Percentiles rank a stretch among this genome's conserved stretches.
Evolutionary conservation across 2,329 filamentous ascomycete species (phyloP).

Genomic region (Cladosporium sp.): DNA sequence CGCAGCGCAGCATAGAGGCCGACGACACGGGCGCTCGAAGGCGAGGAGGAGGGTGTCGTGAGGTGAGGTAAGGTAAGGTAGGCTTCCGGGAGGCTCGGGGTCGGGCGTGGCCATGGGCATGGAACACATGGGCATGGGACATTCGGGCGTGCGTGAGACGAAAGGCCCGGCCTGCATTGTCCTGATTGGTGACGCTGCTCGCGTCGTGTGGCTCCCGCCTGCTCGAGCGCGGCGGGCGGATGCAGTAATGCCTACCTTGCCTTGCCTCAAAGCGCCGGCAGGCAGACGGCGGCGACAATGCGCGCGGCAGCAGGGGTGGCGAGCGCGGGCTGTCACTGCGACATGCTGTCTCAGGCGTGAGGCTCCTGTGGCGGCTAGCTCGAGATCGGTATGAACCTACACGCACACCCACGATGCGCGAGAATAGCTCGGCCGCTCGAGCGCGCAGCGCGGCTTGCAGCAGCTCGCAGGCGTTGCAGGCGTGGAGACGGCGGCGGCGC

Average conservation of each 20-base stretch:
- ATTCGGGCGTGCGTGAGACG: no score
- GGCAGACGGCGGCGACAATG: neutral
- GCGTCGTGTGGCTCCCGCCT: neutral
- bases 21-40: no score
- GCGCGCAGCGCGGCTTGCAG: neutral
- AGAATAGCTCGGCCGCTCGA: slow-evolving; percentile 4
- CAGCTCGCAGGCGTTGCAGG: no score
- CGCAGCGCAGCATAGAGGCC: no score
- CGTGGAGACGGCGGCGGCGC: no score
- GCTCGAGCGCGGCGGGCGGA: neutral
- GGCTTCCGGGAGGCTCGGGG: no score
- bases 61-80: no score
- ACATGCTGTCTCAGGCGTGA: slow-evolving; percentile 7
- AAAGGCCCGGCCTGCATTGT: slow-evolving; percentile 1
- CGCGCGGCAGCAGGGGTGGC: slow-evolving; percentile 7
- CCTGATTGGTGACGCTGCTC: slow-evolving; percentile 7
- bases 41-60: no score
- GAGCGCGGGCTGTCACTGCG: slow-evolving; percentile 8
- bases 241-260: neutral
- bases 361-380: slow-evolving; percentile 3
- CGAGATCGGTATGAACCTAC: slow-evolving; percentile 9
- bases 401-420: neutral
- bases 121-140: no score
- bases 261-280: neutral
- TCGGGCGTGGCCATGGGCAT: no score